These are phyloP conservation scores for Luvunga scandens DNA, from an alignment of 345 rosid genomes.

Conservation along the genomic window DNA sequence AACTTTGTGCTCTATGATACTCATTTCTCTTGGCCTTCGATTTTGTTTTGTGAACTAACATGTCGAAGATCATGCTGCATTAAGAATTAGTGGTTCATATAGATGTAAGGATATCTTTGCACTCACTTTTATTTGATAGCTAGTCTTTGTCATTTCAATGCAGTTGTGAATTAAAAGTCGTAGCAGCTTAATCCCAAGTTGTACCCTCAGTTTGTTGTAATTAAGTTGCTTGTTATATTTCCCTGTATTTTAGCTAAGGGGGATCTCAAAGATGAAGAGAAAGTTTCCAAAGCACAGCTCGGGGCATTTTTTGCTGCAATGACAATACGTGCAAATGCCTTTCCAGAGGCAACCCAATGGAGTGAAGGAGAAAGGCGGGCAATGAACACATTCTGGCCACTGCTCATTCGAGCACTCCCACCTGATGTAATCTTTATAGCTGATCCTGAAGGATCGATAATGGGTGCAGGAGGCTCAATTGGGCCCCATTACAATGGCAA, in stretches of 20 bases:
- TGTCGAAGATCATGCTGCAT: not conserved
- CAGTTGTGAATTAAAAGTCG: too few species aligned
- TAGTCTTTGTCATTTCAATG: too few species aligned
- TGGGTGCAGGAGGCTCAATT: slow-evolving; percentile 68
- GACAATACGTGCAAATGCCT: slow-evolving; percentile 91
- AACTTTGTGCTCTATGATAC: not conserved
- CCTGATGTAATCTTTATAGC: slow-evolving; percentile 89
- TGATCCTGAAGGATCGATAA: slow-evolving; percentile 88
- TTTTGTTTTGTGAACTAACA: not conserved
- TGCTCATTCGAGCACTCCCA: slow-evolving; percentile 60
- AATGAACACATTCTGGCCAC: slow-evolving; percentile 75
- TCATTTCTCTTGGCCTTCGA: not conserved
- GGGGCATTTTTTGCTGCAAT: slow-evolving; percentile 96
- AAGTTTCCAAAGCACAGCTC: slow-evolving; percentile 81
- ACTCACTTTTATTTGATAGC: too few species aligned
- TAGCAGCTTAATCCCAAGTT: too few species aligned
- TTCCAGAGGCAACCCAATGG: slow-evolving; percentile 94
- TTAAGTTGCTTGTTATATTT: slow-evolving; percentile 3
- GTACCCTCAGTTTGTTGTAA: not conserved
- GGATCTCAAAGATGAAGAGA: slow-evolving; percentile 66
- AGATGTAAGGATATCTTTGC: not conserved
- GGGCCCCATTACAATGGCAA: slow-evolving; percentile 82
- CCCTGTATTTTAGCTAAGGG: slow-evolving; percentile 55
- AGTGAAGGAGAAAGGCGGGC: slow-evolving; percentile 88
- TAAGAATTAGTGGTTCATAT: not conserved